Base-by-base conservation (phyloP, 2,329 filamentous ascomycete genomes). In the Ophiostoma tasmaniense region DNA sequence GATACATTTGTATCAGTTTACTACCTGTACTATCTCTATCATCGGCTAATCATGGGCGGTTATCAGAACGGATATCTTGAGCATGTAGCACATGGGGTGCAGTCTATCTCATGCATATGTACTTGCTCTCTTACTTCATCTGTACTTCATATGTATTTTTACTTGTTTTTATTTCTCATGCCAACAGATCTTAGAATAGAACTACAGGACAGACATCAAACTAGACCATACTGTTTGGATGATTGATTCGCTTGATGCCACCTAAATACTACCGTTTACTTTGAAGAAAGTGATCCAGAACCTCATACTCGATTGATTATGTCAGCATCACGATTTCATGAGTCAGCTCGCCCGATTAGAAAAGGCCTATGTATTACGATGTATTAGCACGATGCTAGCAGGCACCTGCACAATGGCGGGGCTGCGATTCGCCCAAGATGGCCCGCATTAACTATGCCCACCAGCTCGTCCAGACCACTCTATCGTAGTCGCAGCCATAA, bases 371-470 rank as follows among this genome's bases (percentile, higher is more conserved):
- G 7, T 28, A 37, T 59, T 28, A 13, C 52, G 11, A 10, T 28
- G n/a, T 61, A 33, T 33, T 33, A 33, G 33, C 33, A 33, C 33
- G 33, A 33, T 33, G 33, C 33, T 33, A 33, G 33, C 33, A 35
- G 33, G 5, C 66, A 67, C 61, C 61, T 66, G 66, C 28, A 30
- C 30, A 52, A 52, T 66, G 67, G 66, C 62, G 61, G 69, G 66
- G 62, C 50, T 68, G 66, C 62, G 61, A 70, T 70, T 70, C 61
- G 68, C 50, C 64, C n/a, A 62, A 28, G 3, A 22, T 50, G 62
- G 42, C 22, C 20, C 61, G 66, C 50, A 55, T 55, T 55, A 55
- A 28, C 11, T 55, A 22, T 55, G 50, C 22, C 50, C 50, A 55
- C 50, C 50, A 55, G 50, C 50, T 55, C 11, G 50, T 55, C 22